Conservation (phyloP, 169 alveolate species). For the Plasmodium berghei region DNA sequence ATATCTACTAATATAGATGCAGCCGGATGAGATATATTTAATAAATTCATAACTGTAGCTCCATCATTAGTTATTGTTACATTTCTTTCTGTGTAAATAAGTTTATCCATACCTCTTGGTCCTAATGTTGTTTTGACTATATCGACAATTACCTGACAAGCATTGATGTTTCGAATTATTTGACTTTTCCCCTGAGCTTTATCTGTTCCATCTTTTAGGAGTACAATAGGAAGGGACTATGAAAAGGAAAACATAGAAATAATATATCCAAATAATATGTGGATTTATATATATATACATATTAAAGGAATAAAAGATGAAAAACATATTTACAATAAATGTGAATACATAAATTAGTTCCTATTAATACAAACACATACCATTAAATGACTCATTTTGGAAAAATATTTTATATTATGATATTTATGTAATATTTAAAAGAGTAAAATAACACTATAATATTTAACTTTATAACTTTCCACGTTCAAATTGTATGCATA, state of each 20-base stretch:
- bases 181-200: slow-evolving; percentile 96
- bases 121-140: slow-evolving; percentile 96
- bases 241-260: not conserved
- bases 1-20: slow-evolving; percentile 97
- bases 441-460: not conserved
- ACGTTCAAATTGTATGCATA: not conserved
- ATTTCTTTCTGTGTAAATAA: slow-evolving; percentile 92
- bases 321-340: not conserved
- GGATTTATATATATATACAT: not conserved
- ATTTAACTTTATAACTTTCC: not conserved
- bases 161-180: slow-evolving; percentile 96
- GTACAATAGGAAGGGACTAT: slow-evolving; percentile 92
- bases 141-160: slow-evolving; percentile 95
- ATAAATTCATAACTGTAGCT: slow-evolving; percentile 96
- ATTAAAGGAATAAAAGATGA: not conserved
- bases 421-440: not conserved
- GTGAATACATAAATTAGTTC: not conserved
- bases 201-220: slow-evolving; percentile 97
- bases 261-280: too few relatives aligned
- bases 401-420: not conserved
- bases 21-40: slow-evolving; percentile 98
- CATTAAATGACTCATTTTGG: slow-evolving; percentile 85
- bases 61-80: slow-evolving; percentile 98
- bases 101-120: slow-evolving; percentile 99
- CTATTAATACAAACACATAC: slow-evolving; percentile 12